Evolutionary conservation across 495 filamentous ascomycete genomes (phyloP).

Genomic region (Podospora pseudoanserina): DNA sequence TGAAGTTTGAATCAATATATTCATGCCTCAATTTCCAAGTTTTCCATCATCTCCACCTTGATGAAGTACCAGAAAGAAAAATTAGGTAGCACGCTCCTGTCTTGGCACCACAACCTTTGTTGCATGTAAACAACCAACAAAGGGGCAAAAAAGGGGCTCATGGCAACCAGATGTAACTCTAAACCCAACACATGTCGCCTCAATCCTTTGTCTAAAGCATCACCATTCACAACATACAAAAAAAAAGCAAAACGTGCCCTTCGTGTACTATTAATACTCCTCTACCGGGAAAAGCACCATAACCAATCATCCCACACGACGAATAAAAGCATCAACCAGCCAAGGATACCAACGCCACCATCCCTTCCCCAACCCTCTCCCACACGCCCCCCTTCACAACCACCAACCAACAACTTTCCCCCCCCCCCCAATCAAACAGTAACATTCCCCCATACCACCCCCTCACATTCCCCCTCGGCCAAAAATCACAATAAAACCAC

Average conservation of each 20-base stretch:
- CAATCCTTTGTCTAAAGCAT: not conserved
- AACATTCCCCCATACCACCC: conserved; percentile 20
- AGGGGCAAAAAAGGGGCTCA: not conserved
- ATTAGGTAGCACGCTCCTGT: no score
- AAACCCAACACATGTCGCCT: not conserved
- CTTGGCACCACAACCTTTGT: no score
- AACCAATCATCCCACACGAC: not conserved
- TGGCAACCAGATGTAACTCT: not conserved
- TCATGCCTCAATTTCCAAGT: no score
- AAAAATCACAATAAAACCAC: conserved; percentile 28
- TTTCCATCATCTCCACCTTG: no score
- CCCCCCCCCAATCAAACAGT: not conserved
- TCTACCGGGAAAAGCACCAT: not conserved
- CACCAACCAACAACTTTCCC: not conserved
- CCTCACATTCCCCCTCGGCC: conserved; percentile 19
- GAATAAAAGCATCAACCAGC: no score
- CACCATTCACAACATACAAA: not conserved
- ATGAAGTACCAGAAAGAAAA: no score
- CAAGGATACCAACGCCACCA: not conserved
- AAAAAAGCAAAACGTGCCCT: not conserved
- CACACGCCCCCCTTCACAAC: no score
- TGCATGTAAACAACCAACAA: not conserved
- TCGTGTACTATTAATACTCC: not conserved
- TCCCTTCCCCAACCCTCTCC: not conserved
- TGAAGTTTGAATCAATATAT: no score